Percentiles rank a stretch among this genome's conserved stretches.
phyloP scores from a whole-genome alignment of 2,329 filamentous ascomycete species.

The Ophiostoma quercus region DNA sequence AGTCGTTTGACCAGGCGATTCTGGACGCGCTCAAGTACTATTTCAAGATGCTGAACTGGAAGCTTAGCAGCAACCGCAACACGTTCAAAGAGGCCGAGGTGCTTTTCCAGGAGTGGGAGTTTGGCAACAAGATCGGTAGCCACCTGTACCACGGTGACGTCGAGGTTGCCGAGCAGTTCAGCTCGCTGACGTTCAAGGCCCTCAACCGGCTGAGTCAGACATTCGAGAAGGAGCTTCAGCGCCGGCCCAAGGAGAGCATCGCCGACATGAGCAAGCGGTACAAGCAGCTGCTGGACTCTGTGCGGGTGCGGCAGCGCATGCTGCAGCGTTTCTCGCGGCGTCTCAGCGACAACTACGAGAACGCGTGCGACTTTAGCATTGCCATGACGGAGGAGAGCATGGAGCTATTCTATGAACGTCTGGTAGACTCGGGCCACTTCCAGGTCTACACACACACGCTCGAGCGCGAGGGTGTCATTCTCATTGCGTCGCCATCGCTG shows the following conservation, averaged over 20 bases:
- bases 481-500: constrained; percentile 79
- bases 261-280: constrained; percentile 95
- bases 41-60: constrained; percentile 98
- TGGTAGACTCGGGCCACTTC: constrained; percentile 80
- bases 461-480: constrained; percentile 69
- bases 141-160: constrained; percentile 91
- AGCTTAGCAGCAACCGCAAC: constrained; percentile 94
- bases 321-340: constrained; percentile 91
- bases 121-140: constrained; percentile 87
- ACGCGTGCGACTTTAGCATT: constrained; percentile 91
- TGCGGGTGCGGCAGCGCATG: constrained; percentile 92
- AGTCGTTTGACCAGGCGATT: constrained; percentile 88
- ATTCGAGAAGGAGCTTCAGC: constrained; percentile 85
- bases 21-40: constrained; percentile 94
- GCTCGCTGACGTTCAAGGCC: constrained; percentile 86
- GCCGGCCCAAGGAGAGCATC: constrained; percentile 75
- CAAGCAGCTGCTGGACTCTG: constrained; percentile 90
- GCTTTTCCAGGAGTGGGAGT: constrained; percentile 95
- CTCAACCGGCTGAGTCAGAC: constrained; percentile 81
- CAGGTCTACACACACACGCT: constrained; percentile 64
- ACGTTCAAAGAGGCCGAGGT: constrained; percentile 99
- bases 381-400: constrained; percentile 59
- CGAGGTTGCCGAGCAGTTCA: constrained; percentile 96
- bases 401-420: constrained; percentile 71
- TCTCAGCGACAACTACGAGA: constrained; percentile 89